These are phyloP conservation scores for Craterostigma plantagineum DNA, from an alignment of 257 asterid genomes.

Conservation along the genomic window DNA sequence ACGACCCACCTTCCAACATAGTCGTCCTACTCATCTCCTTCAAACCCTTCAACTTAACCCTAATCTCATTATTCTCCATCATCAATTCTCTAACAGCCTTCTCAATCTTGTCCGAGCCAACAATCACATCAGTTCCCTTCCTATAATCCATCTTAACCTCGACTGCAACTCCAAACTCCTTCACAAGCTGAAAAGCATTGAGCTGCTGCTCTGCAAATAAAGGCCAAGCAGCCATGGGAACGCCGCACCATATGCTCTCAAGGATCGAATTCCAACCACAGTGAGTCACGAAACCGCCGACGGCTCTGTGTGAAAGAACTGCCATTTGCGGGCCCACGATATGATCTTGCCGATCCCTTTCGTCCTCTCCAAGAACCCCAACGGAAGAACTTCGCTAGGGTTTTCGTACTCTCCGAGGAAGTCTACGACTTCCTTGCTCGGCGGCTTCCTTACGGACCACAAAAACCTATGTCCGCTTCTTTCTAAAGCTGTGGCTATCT, in stretches of 20 bases:
- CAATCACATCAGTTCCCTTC: slow-evolving; percentile 1
- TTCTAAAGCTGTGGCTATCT: slow-evolving; percentile 22
- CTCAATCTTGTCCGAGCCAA: slow-evolving; percentile 9
- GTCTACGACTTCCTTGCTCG: neutral
- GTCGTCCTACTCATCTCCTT: slow-evolving; percentile 11
- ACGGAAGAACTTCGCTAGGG: slow-evolving; percentile 11
- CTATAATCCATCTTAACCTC: slow-evolving; percentile 15
- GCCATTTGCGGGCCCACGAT: slow-evolving; percentile 35
- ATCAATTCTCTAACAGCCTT: slow-evolving; percentile 9
- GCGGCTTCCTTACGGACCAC: slow-evolving; percentile 30
- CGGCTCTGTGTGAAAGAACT: slow-evolving; percentile 18
- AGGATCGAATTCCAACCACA: slow-evolving; percentile 35
- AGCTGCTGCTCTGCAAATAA: slow-evolving; percentile 27
- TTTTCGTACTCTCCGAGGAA: slow-evolving; percentile 8
- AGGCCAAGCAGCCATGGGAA: slow-evolving; percentile 30
- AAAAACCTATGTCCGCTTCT: slow-evolving; percentile 15
- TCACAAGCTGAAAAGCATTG: slow-evolving; percentile 22
- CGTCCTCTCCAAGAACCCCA: slow-evolving; percentile 15
- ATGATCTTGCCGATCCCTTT: slow-evolving; percentile 15
- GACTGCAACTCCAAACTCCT: slow-evolving; percentile 18
- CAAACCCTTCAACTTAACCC: slow-evolving; percentile 10
- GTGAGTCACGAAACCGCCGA: slow-evolving; percentile 37
- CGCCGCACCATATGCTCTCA: slow-evolving; percentile 30
- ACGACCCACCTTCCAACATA: slow-evolving; percentile 11
- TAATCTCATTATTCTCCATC: slow-evolving; percentile 11